Evolutionary conservation across 306 rosid species (phyloP).

Genomic region (Lagenaria siceraria): DNA sequence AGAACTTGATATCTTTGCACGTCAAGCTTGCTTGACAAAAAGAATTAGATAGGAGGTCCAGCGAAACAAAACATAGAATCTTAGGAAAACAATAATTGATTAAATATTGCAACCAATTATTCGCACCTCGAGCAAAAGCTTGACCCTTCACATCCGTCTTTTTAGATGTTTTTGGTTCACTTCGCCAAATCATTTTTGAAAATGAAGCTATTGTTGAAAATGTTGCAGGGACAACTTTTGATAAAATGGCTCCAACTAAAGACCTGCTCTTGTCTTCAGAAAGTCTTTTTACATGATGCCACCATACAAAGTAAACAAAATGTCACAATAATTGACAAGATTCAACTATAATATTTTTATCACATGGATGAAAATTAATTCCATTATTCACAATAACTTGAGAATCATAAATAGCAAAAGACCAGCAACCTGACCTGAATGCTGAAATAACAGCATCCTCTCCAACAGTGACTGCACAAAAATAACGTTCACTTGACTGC

Average conservation of each 20-base stretch:
- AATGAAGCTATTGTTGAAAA: slow-evolving; percentile 82
- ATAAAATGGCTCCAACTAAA: slow-evolving; percentile 77
- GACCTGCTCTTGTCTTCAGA: slow-evolving; percentile 88
- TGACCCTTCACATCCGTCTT: slow-evolving; percentile 56
- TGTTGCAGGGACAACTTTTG: slow-evolving; percentile 88
- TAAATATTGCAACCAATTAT: not conserved
- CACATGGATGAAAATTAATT: not conserved
- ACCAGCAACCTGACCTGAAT: slow-evolving; percentile 54
- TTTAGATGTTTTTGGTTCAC: slow-evolving; percentile 45
- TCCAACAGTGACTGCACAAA: slow-evolving; percentile 88
- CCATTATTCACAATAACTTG: not conserved
- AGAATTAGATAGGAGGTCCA: not conserved
- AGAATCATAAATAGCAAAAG: not conserved
- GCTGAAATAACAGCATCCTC: slow-evolving; percentile 95
- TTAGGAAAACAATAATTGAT: not conserved
- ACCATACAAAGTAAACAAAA: not conserved
- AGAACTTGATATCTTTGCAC: not conserved
- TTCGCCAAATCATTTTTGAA: slow-evolving; percentile 83
- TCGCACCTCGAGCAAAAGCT: slow-evolving; percentile 77
- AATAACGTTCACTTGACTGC: slow-evolving; percentile 93
- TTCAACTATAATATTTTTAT: not conserved
- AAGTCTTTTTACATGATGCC: slow-evolving; percentile 31
- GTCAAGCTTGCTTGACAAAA: not conserved
- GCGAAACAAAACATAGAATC: not conserved
- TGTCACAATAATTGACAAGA: not conserved